These are phyloP conservation scores for Cinnamomum chago DNA, from an alignment of 164 flowering plant genomes.

Conservation along the genomic window DNA sequence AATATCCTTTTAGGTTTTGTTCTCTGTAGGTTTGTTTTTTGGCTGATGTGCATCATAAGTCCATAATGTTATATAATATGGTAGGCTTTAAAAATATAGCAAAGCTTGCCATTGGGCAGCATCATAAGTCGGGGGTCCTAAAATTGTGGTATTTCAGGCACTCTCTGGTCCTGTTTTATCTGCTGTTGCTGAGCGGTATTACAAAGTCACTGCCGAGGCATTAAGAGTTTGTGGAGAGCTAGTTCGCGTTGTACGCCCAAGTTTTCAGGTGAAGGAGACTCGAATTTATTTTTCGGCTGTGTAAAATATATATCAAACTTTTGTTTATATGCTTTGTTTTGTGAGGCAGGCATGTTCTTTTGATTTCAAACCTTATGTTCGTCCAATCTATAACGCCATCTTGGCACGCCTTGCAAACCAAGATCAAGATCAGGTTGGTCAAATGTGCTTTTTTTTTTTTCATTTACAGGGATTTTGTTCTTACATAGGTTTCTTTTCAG, in stretches of 20 bases:
- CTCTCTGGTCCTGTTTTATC: conserved; percentile 79
- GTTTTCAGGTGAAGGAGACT: conserved; percentile 50
- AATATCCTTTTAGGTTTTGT: too few relatives aligned
- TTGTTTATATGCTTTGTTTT: conserved; percentile 5
- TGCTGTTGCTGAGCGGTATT: conserved; percentile 95
- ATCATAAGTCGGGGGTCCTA: neutral
- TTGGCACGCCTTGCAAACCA: conserved; percentile 90
- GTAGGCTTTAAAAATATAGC: too few relatives aligned
- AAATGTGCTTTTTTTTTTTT: neutral
- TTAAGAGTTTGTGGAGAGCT: conserved; percentile 96
- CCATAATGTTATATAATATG: too few relatives aligned
- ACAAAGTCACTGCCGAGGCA: conserved; percentile 99
- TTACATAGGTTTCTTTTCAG: conserved; percentile 34
- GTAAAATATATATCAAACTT: neutral
- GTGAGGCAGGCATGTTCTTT: conserved; percentile 54
- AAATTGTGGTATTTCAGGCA: conserved; percentile 43
- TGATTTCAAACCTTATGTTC: conserved; percentile 85
- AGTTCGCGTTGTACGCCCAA: conserved; percentile 89
- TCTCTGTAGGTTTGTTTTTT: too few relatives aligned
- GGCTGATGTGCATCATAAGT: too few relatives aligned
- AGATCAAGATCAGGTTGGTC: conserved; percentile 96
- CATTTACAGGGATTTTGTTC: neutral
- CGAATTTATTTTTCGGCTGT: neutral
- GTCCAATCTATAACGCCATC: conserved; percentile 83
- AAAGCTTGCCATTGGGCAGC: too few relatives aligned